Evolutionary conservation across 345 rosid species (phyloP).

Genomic region (Clarkia xantiana): DNA sequence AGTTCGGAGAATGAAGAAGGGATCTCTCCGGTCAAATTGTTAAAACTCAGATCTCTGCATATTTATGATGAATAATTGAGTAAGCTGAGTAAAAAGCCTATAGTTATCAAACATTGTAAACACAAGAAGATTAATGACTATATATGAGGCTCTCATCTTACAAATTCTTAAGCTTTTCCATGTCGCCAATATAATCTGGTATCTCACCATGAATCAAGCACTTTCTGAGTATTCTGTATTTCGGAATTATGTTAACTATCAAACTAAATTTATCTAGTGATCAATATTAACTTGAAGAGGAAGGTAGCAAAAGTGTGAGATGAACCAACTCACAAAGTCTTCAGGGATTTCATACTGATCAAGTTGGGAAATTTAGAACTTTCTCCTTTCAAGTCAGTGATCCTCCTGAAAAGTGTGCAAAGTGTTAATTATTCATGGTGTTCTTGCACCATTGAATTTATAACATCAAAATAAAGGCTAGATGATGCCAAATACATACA

Average conservation of each 20-base stretch:
- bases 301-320: not conserved
- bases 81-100: not conserved
- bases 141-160: slow-evolving; percentile 17
- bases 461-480: not conserved
- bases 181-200: slow-evolving; percentile 40
- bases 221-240: slow-evolving; percentile 49
- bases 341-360: slow-evolving; percentile 37
- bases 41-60: slow-evolving; percentile 78
- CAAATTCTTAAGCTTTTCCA: slow-evolving; percentile 59
- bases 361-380: slow-evolving; percentile 43
- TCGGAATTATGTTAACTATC: not conserved
- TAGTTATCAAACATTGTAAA: not conserved
- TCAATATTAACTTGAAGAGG: too few species aligned
- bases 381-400: slow-evolving; percentile 56
- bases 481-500: slow-evolving; percentile 30
- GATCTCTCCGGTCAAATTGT: slow-evolving; percentile 54
- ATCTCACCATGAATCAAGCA: slow-evolving; percentile 49
- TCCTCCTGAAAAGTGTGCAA: slow-evolving; percentile 37
- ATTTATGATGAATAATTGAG: not conserved
- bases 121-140: too few species aligned
- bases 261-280: not conserved
- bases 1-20: slow-evolving; percentile 36
- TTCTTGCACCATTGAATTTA: not conserved
- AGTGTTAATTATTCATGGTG: slow-evolving; percentile 4
- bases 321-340: slow-evolving; percentile 53